Conservation (phyloP, 768 basidiomycete genomes). For the Nidularia sp. region DNA sequence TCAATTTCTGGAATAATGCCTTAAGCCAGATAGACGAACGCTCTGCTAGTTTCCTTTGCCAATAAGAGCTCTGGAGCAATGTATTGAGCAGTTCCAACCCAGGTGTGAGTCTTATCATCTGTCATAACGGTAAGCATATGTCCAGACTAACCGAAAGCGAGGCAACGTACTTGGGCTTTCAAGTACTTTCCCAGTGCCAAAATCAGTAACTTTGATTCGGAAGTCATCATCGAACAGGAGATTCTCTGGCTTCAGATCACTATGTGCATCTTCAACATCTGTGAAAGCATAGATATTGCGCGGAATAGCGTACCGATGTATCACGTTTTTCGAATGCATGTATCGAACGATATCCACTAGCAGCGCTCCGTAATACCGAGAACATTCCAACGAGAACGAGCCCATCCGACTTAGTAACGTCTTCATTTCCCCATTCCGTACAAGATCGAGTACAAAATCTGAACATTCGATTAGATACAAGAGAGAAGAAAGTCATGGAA, state of each 20-base stretch:
- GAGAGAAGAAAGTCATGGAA: conserved; percentile 4
- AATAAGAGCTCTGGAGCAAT: conserved; percentile 84
- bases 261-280: conserved; percentile 18
- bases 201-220: conserved; percentile 94
- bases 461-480: conserved; percentile 1
- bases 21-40: conserved; percentile 36
- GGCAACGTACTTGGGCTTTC: conserved; percentile 46
- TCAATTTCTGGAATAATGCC: conserved; percentile 1
- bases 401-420: conserved; percentile 70
- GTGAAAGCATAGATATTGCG: background rate
- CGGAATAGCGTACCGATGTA: conserved; percentile 62
- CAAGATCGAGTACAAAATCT: conserved; percentile 82
- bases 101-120: conserved; percentile 57
- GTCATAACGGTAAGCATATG: conserved; percentile 3
- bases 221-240: conserved; percentile 83
- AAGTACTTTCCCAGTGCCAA: conserved; percentile 85
- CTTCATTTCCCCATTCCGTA: conserved; percentile 76
- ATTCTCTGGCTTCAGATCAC: conserved; percentile 85
- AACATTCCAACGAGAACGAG: conserved; percentile 76
- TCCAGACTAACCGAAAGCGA: background rate
- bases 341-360: conserved; percentile 84
- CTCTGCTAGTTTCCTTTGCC: conserved; percentile 66
- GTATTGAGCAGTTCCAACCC: conserved; percentile 90
- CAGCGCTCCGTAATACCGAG: conserved; percentile 85
- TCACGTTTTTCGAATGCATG: conserved; percentile 87